Percentiles rank a stretch among this genome's conserved stretches.
Conservation (phyloP, 1,284 basidiomycete genomes). For the Cerrena zonata region DNA sequence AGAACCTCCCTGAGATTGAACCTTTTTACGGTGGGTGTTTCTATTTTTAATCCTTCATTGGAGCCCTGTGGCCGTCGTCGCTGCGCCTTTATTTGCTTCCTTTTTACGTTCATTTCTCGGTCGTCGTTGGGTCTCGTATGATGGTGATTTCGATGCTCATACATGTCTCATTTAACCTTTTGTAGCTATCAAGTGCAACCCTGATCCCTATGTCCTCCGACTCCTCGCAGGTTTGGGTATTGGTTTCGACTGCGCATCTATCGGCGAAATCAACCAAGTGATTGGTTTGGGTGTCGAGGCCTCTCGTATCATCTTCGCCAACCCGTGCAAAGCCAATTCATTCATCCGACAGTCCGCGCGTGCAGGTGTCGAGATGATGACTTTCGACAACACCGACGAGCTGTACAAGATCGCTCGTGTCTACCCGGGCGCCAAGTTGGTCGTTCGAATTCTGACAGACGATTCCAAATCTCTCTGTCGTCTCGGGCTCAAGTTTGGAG, state of each 20-base stretch:
- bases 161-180: constrained; percentile 4
- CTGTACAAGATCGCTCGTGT: constrained; percentile 88
- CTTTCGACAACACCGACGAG: constrained; percentile 97
- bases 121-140: no score
- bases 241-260: constrained; percentile 98
- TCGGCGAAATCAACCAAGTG: constrained; percentile 85
- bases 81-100: not conserved
- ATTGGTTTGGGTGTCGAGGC: constrained; percentile 72
- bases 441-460: constrained; percentile 93
- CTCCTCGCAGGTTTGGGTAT: constrained; percentile 85
- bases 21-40: constrained; percentile 79
- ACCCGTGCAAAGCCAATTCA: constrained; percentile 95
- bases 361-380: constrained; percentile 85
- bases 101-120: no score
- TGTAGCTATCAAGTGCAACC: constrained; percentile 92
- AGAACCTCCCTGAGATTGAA: constrained; percentile 77
- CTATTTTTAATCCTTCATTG: constrained; percentile 10
- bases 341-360: constrained; percentile 84
- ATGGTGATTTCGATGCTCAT: constrained; percentile 30
- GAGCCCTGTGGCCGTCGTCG: constrained; percentile 18
- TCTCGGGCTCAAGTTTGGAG: constrained; percentile 96
- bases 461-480: constrained; percentile 93
- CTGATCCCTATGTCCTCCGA: constrained; percentile 88
- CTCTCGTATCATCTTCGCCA: constrained; percentile 90
- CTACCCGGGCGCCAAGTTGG: constrained; percentile 80